Conservation (phyloP, 169 alveolate species). For the Cryptosporidium meleagridis region DNA sequence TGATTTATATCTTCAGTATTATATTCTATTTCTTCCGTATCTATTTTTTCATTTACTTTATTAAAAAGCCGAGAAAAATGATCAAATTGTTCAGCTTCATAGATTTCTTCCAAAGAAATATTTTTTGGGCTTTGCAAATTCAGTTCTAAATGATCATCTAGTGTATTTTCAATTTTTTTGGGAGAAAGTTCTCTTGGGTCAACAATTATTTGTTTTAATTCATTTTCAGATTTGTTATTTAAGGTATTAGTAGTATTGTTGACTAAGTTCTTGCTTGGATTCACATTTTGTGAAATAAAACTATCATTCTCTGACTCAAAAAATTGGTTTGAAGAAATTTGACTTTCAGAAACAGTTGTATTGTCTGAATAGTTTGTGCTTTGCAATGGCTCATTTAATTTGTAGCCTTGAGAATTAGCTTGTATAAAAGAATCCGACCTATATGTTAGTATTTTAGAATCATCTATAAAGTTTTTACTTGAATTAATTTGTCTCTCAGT, state of each 20-base stretch:
- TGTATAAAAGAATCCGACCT: not conserved
- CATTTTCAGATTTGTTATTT: not conserved
- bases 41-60: not conserved
- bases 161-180: not conserved
- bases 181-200: not conserved
- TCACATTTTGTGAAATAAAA: not conserved
- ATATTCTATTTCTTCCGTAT: not conserved
- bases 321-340: slow-evolving; percentile 15
- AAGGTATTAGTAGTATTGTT: not conserved
- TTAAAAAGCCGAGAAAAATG: not conserved
- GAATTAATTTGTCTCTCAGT: not conserved
- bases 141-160: not conserved
- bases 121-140: not conserved
- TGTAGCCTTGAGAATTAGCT: not conserved
- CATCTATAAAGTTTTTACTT: not conserved
- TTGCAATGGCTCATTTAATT: not conserved
- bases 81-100: not conserved
- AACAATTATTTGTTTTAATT: not conserved
- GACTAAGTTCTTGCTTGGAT: not conserved
- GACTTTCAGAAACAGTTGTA: slow-evolving; percentile 26
- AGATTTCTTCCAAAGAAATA: not conserved
- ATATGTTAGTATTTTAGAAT: not conserved
- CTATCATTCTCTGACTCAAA: slow-evolving; percentile 21
- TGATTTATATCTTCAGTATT: not conserved
- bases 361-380: not conserved